These are phyloP conservation scores for Candida multigemmis DNA, from an alignment of 805 yeast genomes.

Conservation along the genomic window DNA sequence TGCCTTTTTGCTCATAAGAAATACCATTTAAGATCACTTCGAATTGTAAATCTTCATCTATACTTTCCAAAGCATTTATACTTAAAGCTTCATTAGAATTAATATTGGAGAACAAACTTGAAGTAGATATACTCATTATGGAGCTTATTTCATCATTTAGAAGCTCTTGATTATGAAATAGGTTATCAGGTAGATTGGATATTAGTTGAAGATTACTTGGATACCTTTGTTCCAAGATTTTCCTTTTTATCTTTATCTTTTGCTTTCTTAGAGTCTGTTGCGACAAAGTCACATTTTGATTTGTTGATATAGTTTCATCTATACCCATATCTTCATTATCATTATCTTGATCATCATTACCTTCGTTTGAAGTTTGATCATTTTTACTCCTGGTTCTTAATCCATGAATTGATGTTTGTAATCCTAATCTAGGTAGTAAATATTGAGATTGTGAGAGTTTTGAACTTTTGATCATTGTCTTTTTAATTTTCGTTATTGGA, in stretches of 20 bases:
- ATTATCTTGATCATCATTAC: conserved; percentile 28
- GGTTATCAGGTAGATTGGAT: conserved; percentile 23
- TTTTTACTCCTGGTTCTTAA: conserved; percentile 18
- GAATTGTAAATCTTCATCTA: conserved; percentile 29
- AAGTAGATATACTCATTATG: no score
- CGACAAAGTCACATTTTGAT: conserved; percentile 13
- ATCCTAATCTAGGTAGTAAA: conserved; percentile 52
- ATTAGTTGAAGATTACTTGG: conserved; percentile 27
- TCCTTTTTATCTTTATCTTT: conserved; percentile 19
- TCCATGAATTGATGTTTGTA: conserved; percentile 59
- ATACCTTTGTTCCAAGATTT: conserved; percentile 21
- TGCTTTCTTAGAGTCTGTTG: conserved; percentile 22
- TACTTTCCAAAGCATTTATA: conserved; percentile 11
- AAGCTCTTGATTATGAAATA: conserved; percentile 23
- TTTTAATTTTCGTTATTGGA: conserved; percentile 5
- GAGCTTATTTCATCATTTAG: conserved; percentile 20
- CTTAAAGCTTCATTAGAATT: conserved; percentile 9
- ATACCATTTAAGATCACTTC: conserved; percentile 27
- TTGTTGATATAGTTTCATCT: conserved; percentile 10
- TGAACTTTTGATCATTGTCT: conserved; percentile 13
- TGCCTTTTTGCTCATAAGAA: conserved; percentile 8
- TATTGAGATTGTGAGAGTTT: conserved; percentile 38
- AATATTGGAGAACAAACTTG: no score
- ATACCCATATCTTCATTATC: conserved; percentile 41
- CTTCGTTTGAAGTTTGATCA: conserved; percentile 6